phyloP scores from a whole-genome alignment of 2,329 filamentous ascomycete genomes.

The Blastomyces percursus region DNA sequence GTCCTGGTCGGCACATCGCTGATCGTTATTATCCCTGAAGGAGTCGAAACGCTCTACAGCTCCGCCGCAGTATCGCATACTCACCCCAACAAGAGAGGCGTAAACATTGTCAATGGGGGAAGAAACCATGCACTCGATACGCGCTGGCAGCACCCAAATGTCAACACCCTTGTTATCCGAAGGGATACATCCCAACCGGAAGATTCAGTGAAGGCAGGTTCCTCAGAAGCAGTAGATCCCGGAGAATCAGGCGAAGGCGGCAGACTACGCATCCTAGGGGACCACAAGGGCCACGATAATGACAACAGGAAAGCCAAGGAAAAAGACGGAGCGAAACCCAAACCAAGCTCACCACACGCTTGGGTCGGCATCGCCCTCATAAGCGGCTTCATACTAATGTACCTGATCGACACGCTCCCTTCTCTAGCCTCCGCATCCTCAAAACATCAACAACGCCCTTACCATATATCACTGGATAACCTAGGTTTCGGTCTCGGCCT shows the following conservation, averaged over 20 bases:
- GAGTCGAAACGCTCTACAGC: constrained; percentile 76
- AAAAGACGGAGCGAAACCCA: constrained; percentile 35
- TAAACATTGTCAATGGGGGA: constrained; percentile 17
- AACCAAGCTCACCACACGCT: constrained; percentile 49
- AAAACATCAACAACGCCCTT: constrained; percentile 54
- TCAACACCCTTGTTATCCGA: not conserved
- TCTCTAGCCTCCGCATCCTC: constrained; percentile 57
- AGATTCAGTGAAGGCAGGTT: not conserved
- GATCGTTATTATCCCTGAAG: constrained; percentile 95
- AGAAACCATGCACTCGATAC: constrained; percentile 12
- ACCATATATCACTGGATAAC: constrained; percentile 82
- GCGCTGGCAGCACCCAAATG: constrained; percentile 8
- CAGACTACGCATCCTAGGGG: not conserved
- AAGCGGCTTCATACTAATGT: constrained; percentile 90
- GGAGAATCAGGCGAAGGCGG: not conserved
- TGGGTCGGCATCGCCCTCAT: constrained; percentile 83
- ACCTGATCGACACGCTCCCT: constrained; percentile 79
- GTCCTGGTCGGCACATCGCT: constrained; percentile 89
- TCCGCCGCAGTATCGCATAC: constrained; percentile 31
- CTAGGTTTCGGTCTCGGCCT: constrained; percentile 48
- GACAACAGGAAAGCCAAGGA: constrained; percentile 19
- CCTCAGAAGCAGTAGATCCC: not conserved
- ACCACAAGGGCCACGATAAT: constrained; percentile 1
- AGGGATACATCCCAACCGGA: constrained; percentile 7
- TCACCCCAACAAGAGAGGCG: constrained; percentile 16